Conservation (phyloP, 768 basidiomycete species). For the Boletus subparvulus region DNA sequence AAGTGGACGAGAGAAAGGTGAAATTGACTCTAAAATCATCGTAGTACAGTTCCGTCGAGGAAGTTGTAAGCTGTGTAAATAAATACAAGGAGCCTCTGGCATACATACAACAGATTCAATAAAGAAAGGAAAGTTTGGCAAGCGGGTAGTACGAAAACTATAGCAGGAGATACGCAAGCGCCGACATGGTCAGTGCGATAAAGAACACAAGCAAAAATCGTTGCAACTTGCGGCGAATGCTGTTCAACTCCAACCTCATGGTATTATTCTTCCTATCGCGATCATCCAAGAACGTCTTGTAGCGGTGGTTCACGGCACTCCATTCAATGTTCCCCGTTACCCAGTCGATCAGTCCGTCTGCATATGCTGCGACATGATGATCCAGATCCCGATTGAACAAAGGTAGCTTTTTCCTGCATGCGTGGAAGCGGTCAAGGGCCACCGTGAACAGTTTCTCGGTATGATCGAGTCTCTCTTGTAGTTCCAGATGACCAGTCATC, state of each 20-base stretch:
- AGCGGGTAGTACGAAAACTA: not conserved
- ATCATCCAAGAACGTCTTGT: slow-evolving; percentile 22
- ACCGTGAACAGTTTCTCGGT: slow-evolving; percentile 20
- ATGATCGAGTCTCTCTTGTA: slow-evolving; percentile 25
- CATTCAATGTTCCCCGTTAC: slow-evolving; percentile 27
- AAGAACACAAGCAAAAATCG: slow-evolving; percentile 6
- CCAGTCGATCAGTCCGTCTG: slow-evolving; percentile 30
- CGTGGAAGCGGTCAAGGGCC: slow-evolving; percentile 23
- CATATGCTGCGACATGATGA: slow-evolving; percentile 18
- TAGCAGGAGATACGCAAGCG: not conserved
- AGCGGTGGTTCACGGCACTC: slow-evolving; percentile 28
- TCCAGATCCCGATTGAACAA: slow-evolving; percentile 18
- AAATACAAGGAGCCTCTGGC: not conserved
- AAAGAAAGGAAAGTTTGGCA: not conserved
- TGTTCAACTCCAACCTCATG: slow-evolving; percentile 16
- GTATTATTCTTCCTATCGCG: slow-evolving; percentile 23
- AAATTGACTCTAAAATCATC: not conserved
- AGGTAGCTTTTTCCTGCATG: slow-evolving; percentile 22
- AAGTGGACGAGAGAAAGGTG: slow-evolving; percentile 43
- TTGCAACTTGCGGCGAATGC: not conserved
- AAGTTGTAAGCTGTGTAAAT: not conserved
- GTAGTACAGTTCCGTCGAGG: not conserved
- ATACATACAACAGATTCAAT: not conserved
- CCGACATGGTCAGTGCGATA: slow-evolving; percentile 4
- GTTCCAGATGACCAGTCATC: slow-evolving; percentile 20